These are phyloP conservation scores for Globisporangium mamillatum DNA, from an alignment of 352 stramenopile genomes.

Conservation along the genomic window DNA sequence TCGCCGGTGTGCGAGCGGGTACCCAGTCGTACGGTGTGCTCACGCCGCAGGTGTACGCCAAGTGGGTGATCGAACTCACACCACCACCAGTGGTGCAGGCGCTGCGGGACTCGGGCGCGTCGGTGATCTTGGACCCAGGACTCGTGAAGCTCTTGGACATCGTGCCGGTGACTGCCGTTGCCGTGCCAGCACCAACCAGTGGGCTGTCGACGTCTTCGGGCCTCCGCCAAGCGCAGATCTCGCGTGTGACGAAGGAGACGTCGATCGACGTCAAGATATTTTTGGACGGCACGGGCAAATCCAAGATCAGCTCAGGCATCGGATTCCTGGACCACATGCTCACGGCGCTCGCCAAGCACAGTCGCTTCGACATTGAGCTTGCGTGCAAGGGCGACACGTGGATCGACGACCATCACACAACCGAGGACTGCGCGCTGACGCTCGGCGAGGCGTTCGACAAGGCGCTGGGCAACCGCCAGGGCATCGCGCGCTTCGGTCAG, in stretches of 20 bases:
- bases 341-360: conserved; percentile 86
- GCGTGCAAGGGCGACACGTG: conserved; percentile 92
- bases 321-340: conserved; percentile 93
- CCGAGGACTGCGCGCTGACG: conserved; percentile 93
- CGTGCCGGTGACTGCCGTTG: conserved; percentile 29
- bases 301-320: conserved; percentile 87
- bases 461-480: conserved; percentile 86
- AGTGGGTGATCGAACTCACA: conserved; percentile 64
- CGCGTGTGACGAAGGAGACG: conserved; percentile 93
- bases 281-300: conserved; percentile 88
- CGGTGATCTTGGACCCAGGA: conserved; percentile 62
- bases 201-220: neutral
- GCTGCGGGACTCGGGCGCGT: conserved; percentile 59
- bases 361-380: conserved; percentile 87
- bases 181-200: neutral
- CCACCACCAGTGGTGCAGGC: conserved; percentile 41
- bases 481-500: conserved; percentile 89
- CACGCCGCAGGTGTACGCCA: conserved; percentile 83
- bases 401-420: conserved; percentile 97
- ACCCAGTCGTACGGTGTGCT: conserved; percentile 79
- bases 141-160: conserved; percentile 84
- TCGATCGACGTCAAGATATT: conserved; percentile 86
- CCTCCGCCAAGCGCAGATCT: conserved; percentile 44
- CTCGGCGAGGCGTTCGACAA: conserved; percentile 91
- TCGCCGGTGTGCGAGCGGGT: conserved; percentile 75